Conservation (phyloP, 2,329 filamentous ascomycete species). For the Phialophora chinensis region DNA sequence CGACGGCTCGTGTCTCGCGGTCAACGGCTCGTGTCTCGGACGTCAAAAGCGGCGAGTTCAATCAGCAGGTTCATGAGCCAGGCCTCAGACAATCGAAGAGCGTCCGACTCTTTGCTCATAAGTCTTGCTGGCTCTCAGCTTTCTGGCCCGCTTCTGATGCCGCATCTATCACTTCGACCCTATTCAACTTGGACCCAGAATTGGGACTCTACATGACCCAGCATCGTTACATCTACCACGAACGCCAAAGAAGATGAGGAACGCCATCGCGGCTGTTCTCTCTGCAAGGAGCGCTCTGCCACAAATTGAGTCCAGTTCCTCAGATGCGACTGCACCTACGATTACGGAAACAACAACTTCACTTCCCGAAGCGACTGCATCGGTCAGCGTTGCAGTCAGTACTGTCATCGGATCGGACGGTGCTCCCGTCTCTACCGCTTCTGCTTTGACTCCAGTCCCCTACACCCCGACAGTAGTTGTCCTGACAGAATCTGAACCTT, state of each 20-base stretch:
- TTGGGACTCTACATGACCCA: not conserved
- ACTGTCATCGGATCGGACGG: not conserved
- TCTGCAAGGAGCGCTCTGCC: not conserved
- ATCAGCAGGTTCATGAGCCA: not conserved
- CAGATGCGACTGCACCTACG: not conserved
- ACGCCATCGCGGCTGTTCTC: not conserved
- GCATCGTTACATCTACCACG: not conserved
- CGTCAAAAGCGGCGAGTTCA: not conserved
- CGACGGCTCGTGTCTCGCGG: not conserved
- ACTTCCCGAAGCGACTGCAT: not conserved
- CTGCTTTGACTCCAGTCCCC: not conserved
- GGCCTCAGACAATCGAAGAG: not conserved
- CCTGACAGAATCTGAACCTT: not conserved
- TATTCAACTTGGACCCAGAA: not conserved
- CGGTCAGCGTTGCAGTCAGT: not conserved
- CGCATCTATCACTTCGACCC: not conserved
- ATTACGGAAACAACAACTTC: not conserved
- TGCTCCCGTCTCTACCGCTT: not conserved
- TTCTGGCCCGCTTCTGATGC: not conserved
- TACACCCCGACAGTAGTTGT: not conserved
- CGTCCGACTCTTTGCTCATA: not conserved
- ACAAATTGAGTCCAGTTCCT: fast-evolving
- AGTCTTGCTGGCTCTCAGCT: not conserved
- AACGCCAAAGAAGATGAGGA: not conserved
- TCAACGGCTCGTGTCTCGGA: not conserved